Conservation (phyloP, 139 green algal genomes). For the Yamagishiella unicocca region DNA sequence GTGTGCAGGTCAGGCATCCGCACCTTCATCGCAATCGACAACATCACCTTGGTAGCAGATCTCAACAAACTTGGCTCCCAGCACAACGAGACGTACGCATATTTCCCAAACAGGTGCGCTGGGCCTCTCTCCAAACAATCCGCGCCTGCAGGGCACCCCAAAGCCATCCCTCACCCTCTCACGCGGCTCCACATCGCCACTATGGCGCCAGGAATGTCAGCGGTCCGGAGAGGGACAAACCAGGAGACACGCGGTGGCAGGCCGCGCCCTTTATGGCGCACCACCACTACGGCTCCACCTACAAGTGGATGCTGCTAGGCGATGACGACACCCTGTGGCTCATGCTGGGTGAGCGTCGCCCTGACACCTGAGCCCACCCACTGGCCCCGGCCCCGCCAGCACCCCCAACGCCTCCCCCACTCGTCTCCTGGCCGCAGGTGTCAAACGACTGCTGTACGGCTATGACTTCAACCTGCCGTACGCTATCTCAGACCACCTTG, state of each 20-base stretch:
- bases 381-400: no score
- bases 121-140: no score
- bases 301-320: constrained; percentile 44
- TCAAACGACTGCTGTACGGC: constrained; percentile 12
- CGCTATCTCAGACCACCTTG: constrained; percentile 27
- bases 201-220: neutral
- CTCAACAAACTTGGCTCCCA: neutral
- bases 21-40: constrained; percentile 42
- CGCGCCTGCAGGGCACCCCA: neutral
- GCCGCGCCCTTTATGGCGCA: constrained; percentile 42
- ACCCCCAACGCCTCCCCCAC: neutral
- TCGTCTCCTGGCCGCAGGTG: neutral
- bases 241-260: constrained; percentile 40
- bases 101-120: constrained; percentile 33
- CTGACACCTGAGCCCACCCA: no score
- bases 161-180: neutral
- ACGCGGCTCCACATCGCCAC: no score
- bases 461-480: constrained; percentile 39
- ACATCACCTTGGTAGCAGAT: neutral
- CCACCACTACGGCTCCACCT: constrained; percentile 28
- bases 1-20: neutral
- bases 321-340: constrained; percentile 48
- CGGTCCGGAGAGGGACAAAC: constrained; percentile 27
- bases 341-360: constrained; percentile 25
- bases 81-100: constrained; percentile 40